Base-by-base conservation (phyloP, 768 basidiomycete genomes). In the Termitomyces titanicus region DNA sequence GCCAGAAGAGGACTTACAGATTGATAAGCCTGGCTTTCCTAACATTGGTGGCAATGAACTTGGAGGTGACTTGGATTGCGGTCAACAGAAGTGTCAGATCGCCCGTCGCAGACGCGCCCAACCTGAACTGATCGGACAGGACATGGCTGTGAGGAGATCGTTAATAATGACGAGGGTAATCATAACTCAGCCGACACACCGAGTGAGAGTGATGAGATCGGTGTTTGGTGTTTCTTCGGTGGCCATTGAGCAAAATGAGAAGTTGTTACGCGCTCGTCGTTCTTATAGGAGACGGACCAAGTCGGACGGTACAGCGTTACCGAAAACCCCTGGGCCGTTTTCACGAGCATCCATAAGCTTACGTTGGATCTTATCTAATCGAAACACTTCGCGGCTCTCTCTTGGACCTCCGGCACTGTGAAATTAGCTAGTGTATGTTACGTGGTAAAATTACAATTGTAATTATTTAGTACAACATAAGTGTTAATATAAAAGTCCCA, bases 11-110 rank as follows among this genome's bases (percentile, higher is more conserved):
- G 45, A 76, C 92, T 66, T 64, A 96, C 91, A 99, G 82, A 71
- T 99, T 98, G 76, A 99, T 98, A 58, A 99, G 79, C 47, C 96
- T 84, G 25, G 97, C 97, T 73, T 93, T 92, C 61, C 97, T 86
- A 65, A 99, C 97, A 67, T 98, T 98, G 62, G 93, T 95, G 2
- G 95, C 92, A 68, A 98, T 98, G 79, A 98, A 98, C 73, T 94
- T 94, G 76, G 90, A 94, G 31, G 92, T 92, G 60, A 94, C 85
- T 70, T 97, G 94, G 70, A 99, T 98, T 45, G 94, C 96, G 57
- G 88, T 96, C 61, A 99, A 81, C 54, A 99, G 83, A 57, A 98
- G 74, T 3, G 97, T 98, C 52, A 98, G 77, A 74, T 98, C 97
- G 56, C 97, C 96, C 0, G 92, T 93, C 6, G 94, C 94, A 5